Evolutionary conservation across 371 early-diverging fungal genomes (phyloP).

Genomic region (Mucor sp.): DNA sequence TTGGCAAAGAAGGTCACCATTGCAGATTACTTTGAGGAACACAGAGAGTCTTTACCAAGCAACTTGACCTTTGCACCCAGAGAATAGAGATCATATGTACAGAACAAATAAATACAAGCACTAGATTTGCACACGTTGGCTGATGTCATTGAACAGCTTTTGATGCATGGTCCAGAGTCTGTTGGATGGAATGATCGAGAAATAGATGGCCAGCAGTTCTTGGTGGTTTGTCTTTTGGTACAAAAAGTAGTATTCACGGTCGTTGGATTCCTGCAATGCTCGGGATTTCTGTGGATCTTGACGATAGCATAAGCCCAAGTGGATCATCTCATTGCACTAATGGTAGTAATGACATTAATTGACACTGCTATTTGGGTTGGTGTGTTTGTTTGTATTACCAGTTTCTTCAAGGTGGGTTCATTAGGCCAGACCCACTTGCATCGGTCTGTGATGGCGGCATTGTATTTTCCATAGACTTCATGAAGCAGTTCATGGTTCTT

Average conservation of each 20-base stretch:
- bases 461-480: slow-evolving; percentile 31
- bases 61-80: slow-evolving; percentile 20
- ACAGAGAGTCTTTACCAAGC: slow-evolving; percentile 16
- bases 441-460: not conserved
- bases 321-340: slow-evolving; percentile 24
- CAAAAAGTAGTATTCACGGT: slow-evolving; percentile 24
- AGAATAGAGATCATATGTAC: slow-evolving; percentile 16
- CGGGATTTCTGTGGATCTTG: not conserved
- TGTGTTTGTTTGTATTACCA: slow-evolving; percentile 22
- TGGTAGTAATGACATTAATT: not conserved
- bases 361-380: not conserved
- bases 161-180: slow-evolving; percentile 41
- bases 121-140: slow-evolving; percentile 32
- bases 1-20: slow-evolving; percentile 12
- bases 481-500: slow-evolving; percentile 36
- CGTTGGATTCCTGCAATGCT: slow-evolving; percentile 12
- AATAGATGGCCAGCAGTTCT: slow-evolving; percentile 37
- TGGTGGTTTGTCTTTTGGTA: slow-evolving; percentile 24
- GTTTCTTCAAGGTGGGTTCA: slow-evolving; percentile 13
- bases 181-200: slow-evolving; percentile 30
- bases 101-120: slow-evolving; percentile 3
- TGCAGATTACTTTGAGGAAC: slow-evolving; percentile 18
- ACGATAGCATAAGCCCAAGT: slow-evolving; percentile 13
- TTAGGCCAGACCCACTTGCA: slow-evolving; percentile 35
- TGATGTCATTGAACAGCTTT: slow-evolving; percentile 35